Evolutionary conservation across 208 protist species (phyloP).

Genomic region (Angomonas deanei): DNA sequence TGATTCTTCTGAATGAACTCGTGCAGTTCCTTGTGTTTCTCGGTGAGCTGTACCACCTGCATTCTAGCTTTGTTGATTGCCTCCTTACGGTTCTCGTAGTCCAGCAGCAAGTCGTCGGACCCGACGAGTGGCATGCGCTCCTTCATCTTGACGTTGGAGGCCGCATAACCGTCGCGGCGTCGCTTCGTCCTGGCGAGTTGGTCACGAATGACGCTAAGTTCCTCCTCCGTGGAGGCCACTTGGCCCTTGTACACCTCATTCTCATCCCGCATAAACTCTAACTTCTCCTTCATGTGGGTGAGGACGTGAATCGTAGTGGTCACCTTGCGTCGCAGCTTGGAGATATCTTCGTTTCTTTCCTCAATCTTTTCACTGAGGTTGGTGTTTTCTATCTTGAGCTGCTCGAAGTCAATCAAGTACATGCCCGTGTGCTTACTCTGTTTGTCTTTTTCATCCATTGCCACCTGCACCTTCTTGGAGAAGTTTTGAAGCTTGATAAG

Average conservation of each 20-base stretch:
- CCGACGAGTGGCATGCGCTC: conserved; percentile 92
- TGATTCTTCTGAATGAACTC: conserved; percentile 51
- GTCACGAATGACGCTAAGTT: conserved; percentile 80
- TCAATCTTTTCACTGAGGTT: conserved; percentile 98
- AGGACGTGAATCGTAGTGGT: conserved; percentile 96
- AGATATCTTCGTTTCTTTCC: conserved; percentile 96
- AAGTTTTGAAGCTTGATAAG: conserved; percentile 90
- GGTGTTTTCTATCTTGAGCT: conserved; percentile 99
- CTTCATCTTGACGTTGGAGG: conserved; percentile 85
- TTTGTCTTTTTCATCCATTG: conserved; percentile 49
- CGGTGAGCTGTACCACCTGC: conserved; percentile 71
- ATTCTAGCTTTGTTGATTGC: conserved; percentile 63
- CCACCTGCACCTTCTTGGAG: conserved; percentile 52
- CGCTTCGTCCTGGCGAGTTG: conserved; percentile 90
- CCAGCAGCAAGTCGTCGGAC: conserved; percentile 89
- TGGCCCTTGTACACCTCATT: conserved; percentile 83
- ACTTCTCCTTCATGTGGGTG: conserved; percentile 98
- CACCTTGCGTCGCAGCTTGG: conserved; percentile 94
- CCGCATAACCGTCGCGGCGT: conserved; percentile 80
- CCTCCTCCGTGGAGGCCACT: conserved; percentile 87
- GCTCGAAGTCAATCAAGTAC: conserved; percentile 99
- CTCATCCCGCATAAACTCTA: conserved; percentile 94
- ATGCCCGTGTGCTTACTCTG: conserved; percentile 83
- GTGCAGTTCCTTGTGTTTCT: conserved; percentile 65
- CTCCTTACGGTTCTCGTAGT: conserved; percentile 92